Evolutionary conservation across 495 filamentous ascomycete genomes (phyloP), one percentile per base, ranked within the genome.

Genomic region (Astrothelium macrocarpum): DNA sequence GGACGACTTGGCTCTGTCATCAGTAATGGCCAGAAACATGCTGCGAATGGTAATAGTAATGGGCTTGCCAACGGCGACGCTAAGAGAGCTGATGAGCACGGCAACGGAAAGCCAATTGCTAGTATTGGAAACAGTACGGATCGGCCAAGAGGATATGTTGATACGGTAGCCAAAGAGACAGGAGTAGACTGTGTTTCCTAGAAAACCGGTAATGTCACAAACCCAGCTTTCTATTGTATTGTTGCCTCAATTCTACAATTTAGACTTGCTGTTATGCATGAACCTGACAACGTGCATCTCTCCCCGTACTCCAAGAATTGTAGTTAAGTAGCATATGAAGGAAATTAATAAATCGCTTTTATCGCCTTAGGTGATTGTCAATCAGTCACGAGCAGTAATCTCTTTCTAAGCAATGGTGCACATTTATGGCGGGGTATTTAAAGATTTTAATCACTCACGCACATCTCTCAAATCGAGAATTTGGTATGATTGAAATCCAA

Each of bases 1-100:
- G 75, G 75, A 3, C 58, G 75, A 28, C 65, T 77, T 26, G 23
- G 16, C 25, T 56, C 16, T 56, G 25, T 56, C 23, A 56, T 56
- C 23, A 56, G 29, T 26, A 26, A 7, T 16, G 16, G 9, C 23
- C 1, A 20, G 16, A 29, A 56, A 3, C 5, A n/a, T 3, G 12
- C 49, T 56, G 49, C 49, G 16, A 56, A 56, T 29, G 25, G 20
- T 56, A 29, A 12, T 16, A 5, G 23, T 16, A 29, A 56, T 29
- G 25, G 25, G 34, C 34, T 39, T 39, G 14, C 34, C 34, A 39
- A 39, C 14, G 34, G 14, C 5, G 14, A 39, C 34, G 34, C 34
- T 39, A 39, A 56, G 16, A 56, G 20, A 25, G 25, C 7, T 26
- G 49, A 29, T 9, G 49, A 25, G 16, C 20, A 11, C 29, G 23